phyloP scores from a whole-genome alignment of 2,329 filamentous ascomycete species.

The Epichloe uncinata region DNA sequence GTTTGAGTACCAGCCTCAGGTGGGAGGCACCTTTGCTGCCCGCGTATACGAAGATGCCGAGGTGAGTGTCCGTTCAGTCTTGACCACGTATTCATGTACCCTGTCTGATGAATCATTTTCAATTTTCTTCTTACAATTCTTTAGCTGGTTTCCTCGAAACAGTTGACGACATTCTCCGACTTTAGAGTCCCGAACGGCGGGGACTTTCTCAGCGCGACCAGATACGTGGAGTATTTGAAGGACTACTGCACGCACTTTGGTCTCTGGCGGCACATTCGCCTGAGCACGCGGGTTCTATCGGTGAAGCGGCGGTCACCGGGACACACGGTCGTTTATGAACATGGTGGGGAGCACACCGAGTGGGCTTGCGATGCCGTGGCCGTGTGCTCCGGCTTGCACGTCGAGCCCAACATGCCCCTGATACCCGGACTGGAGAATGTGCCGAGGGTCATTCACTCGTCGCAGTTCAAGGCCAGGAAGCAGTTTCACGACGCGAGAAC shows the following conservation, averaged over 20 bases:
- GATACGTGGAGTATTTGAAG: conserved; percentile 27
- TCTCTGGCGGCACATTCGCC: conserved; percentile 23
- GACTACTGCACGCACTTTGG: conserved; percentile 25
- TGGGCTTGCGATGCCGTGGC: conserved; percentile 30
- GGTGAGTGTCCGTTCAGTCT: conserved; percentile 8
- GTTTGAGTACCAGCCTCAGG: conserved; percentile 26
- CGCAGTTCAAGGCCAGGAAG: conserved; percentile 24
- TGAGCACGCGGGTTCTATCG: conserved; percentile 16
- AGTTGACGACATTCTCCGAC: conserved; percentile 34
- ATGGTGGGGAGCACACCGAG: background rate
- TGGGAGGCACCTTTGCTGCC: conserved; percentile 30
- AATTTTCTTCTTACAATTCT: too few relatives aligned
- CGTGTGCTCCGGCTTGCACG: conserved; percentile 29
- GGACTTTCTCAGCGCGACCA: conserved; percentile 26
- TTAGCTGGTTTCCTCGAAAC: conserved; percentile 30
- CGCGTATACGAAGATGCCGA: conserved; percentile 30
- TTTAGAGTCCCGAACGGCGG: conserved; percentile 22
- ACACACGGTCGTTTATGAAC: conserved; percentile 4
- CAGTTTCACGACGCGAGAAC: conserved; percentile 26
- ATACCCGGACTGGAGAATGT: conserved; percentile 24
- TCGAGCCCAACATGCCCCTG: conserved; percentile 22
- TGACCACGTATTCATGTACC: background rate
- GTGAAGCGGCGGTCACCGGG: conserved; percentile 8
- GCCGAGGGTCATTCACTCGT: conserved; percentile 27
- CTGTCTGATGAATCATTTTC: too few relatives aligned